Base-by-base conservation (phyloP, 2,329 filamentous ascomycete species). In the Pseudogymnoascus sp. region DNA sequence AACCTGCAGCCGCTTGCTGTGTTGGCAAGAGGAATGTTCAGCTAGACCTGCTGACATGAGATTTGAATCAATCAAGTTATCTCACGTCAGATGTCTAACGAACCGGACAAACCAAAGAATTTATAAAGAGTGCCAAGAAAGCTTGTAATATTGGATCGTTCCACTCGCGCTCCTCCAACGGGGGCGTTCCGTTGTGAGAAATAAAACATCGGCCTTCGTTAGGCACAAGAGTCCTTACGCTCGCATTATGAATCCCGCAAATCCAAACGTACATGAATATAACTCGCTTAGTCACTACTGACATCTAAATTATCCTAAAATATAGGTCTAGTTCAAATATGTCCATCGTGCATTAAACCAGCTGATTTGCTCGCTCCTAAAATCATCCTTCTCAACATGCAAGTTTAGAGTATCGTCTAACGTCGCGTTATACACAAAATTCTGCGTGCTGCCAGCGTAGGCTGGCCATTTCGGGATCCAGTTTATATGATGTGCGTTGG, bases 311-410 rank as follows among this genome's bases (percentile, higher is more conserved):
- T 53, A 53, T 5, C 46, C n/a, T 31, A 4, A 11, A 53, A 53
- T 53, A 8, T 18, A 31, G 14, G 25, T 16, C n/a, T 53, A 53
- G 23, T 53, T 61, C 36, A 61, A 21, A 28, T 64, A 84, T 76
- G 64, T 77, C 82, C 70, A 80, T 79, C 64, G 78, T 75, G 81
- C 81, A 84, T 64, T 60, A 23, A 42, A 60, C 61, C 42, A 63
- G 31, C 36, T 25, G 6, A 63, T 46, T 12, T 40, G 40, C 28
- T 59, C 61, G 21, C 23, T 34, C 12, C 59, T 40, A 14, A 63
- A 63, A 38, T 53, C 37, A 53, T 61, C 56, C 6, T 62, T 38
- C 16, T 64, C 63, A 21, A 62, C 16, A 59, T 61, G 59, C 37
- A 64, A 62, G 21, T 61, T 63, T 18, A 63, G 31, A 6, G 42